phyloP scores from a whole-genome alignment of 768 basidiomycete species.

The Nevesoporus exiguus region DNA sequence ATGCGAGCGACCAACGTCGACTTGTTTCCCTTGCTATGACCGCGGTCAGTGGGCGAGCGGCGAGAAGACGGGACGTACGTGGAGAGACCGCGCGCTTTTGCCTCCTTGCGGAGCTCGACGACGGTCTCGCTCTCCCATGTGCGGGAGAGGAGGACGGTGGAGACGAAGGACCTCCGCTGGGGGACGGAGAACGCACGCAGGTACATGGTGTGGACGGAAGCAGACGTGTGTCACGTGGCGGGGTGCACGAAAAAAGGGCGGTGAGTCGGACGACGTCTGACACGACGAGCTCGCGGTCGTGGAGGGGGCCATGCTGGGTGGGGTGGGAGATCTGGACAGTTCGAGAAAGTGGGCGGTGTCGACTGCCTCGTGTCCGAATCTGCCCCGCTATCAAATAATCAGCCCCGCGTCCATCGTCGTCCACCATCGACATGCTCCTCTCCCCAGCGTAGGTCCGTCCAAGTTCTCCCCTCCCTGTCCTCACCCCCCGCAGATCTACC shows the following conservation, averaged over 20 bases:
- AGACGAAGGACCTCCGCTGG: conserved; percentile 40
- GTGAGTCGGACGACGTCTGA: not conserved
- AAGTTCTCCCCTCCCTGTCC: conserved; percentile 28
- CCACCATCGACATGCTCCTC: conserved; percentile 57
- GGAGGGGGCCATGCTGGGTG: not conserved
- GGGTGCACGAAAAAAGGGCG: not conserved
- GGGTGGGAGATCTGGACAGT: not conserved
- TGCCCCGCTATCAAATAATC: conserved; percentile 19
- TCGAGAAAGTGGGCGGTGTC: conserved; percentile 14
- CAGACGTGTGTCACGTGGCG: conserved; percentile 4
- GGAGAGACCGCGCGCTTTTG: conserved; percentile 53
- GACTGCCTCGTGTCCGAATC: conserved; percentile 52
- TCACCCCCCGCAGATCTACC: conserved; percentile 53
- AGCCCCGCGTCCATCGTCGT: conserved; percentile 22
- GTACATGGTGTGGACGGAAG: no score
- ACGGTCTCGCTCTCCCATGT: conserved; percentile 54
- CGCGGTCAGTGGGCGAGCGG: conserved; percentile 4
- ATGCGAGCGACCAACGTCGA: conserved; percentile 52
- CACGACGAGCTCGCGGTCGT: conserved; percentile 3
- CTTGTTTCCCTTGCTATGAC: conserved; percentile 55
- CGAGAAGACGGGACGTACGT: conserved; percentile 36
- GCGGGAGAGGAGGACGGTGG: conserved; percentile 53
- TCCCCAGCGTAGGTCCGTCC: conserved; percentile 67
- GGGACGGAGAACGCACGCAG: not conserved
- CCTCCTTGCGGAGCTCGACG: conserved; percentile 49